Evolutionary conservation across 768 basidiomycete genomes (phyloP), one percentile per base, ranked within the genome.

Genomic region (Russula abietina): DNA sequence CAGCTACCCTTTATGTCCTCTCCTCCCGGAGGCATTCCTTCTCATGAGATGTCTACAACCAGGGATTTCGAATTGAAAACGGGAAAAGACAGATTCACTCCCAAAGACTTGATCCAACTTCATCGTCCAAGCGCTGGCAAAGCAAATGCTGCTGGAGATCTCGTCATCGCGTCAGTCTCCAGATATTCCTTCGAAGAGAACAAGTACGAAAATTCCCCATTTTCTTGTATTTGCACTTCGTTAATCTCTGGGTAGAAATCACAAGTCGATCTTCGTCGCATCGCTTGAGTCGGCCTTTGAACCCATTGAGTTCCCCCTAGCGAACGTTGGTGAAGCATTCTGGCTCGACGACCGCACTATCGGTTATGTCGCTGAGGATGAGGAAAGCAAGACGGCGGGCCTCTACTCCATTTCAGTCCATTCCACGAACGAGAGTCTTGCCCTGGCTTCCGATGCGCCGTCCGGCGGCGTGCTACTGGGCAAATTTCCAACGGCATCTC

Each of bases 291-390:
- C 81, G 2, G 72, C 74, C 19, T 75, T 76, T 14, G 71, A 78
- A 59, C 79, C 84, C 1, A 70, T 86, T 43, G 76, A 85, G 64
- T 77, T 89, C 59, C 77, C 84, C 76, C 79, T 91, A 41, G 75
- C 81, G 26, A 82, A 83, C 53, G 88, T 83, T 10, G 90, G 89
- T 24, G 85, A 89, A 50, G 80, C 80, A 2, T 92, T 93, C 75
- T 93, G 91, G 91, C 78, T 93, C 14, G 81, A 85, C 55, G 74
- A 79, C 2, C 79, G 82, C 49, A 89, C 87, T n/a, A 72, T 93
- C 62, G 89, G 80, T 1, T 85, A 89, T 59, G 82, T 85, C 57
- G 81, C 88, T 26, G 80, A 76, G 5, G 77, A 80, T 32, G 82
- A 81, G 55, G 76, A 78, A 28, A 73, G 72, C 51, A 79, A 80